These are phyloP conservation scores for Camelina neglecta DNA, from an alignment of 345 rosid genomes.

Conservation along the genomic window DNA sequence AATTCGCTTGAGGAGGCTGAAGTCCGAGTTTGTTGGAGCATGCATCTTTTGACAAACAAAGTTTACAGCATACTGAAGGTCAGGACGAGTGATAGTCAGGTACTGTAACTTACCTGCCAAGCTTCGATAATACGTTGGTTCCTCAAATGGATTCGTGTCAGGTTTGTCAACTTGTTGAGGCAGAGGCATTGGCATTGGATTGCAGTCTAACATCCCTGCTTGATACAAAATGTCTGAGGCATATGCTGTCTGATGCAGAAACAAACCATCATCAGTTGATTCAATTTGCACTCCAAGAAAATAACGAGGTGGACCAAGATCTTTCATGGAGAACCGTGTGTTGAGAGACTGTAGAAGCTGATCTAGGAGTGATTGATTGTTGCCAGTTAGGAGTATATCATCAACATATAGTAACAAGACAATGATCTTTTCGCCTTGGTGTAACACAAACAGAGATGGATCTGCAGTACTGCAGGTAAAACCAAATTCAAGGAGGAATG, in stretches of 20 bases:
- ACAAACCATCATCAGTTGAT: accelerated
- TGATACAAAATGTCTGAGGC: background rate
- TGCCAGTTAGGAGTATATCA: background rate
- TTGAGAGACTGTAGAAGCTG: accelerated
- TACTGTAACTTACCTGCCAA: too few species aligned
- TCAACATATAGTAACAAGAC: background rate
- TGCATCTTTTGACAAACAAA: too few species aligned
- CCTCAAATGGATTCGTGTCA: too few species aligned
- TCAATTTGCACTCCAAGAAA: background rate
- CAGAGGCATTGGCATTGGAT: too few species aligned
- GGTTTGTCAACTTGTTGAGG: too few species aligned
- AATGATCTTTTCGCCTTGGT: accelerated
- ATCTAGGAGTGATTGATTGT: accelerated
- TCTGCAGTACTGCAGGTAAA: accelerated
- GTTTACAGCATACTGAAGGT: too few species aligned
- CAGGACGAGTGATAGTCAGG: too few species aligned
- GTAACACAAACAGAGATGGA: accelerated
- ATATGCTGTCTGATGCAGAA: background rate
- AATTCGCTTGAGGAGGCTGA: too few species aligned
- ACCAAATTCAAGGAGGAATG: background rate
- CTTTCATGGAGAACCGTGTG: background rate
- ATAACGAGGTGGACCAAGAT: background rate
- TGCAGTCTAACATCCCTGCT: background rate
- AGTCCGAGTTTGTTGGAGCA: too few species aligned
- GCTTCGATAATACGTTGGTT: too few species aligned